Evolutionary conservation across 306 rosid species (phyloP).

Genomic region (Hylodesmum podocarpum): DNA sequence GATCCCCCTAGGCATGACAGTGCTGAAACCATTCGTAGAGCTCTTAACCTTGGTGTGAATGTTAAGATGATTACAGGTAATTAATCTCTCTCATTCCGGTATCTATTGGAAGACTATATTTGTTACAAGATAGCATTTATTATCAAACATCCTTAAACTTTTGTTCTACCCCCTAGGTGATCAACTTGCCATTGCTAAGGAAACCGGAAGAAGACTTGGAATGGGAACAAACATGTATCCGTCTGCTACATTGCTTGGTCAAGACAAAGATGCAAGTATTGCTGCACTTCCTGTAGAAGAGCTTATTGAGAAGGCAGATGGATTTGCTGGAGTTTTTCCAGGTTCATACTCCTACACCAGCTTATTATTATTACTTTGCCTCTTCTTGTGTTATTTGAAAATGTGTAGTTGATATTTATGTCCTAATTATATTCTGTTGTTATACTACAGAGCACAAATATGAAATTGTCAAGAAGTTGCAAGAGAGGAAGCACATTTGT

Average conservation of each 20-base stretch:
- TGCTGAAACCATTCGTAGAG: slow-evolving; percentile 93
- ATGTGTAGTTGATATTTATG: neutral
- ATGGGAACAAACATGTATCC: slow-evolving; percentile 99
- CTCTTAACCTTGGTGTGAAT: slow-evolving; percentile 94
- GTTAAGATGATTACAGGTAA: slow-evolving; percentile 99
- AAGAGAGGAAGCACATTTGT: slow-evolving; percentile 95
- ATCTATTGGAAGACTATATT: neutral
- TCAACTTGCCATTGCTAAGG: slow-evolving; percentile 98
- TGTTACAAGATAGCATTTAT: neutral
- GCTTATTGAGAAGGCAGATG: slow-evolving; percentile 93
- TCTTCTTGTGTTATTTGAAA: neutral
- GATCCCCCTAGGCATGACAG: slow-evolving; percentile 99
- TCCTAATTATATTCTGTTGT: neutral
- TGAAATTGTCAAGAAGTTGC: slow-evolving; percentile 93
- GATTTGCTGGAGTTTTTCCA: slow-evolving; percentile 99
- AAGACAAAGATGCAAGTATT: slow-evolving; percentile 79
- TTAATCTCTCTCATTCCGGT: neutral
- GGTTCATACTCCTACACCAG: slow-evolving; percentile 45
- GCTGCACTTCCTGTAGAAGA: slow-evolving; percentile 90
- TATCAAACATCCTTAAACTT: neutral
- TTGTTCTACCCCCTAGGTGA: slow-evolving; percentile 58
- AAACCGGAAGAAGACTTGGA: slow-evolving; percentile 95
- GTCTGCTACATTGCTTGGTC: slow-evolving; percentile 89
- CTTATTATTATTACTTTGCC: neutral
- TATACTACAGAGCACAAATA: slow-evolving; percentile 76